Evolutionary conservation across 2,329 filamentous ascomycete species (phyloP).

Genomic region (Talaromyces funiculosus): DNA sequence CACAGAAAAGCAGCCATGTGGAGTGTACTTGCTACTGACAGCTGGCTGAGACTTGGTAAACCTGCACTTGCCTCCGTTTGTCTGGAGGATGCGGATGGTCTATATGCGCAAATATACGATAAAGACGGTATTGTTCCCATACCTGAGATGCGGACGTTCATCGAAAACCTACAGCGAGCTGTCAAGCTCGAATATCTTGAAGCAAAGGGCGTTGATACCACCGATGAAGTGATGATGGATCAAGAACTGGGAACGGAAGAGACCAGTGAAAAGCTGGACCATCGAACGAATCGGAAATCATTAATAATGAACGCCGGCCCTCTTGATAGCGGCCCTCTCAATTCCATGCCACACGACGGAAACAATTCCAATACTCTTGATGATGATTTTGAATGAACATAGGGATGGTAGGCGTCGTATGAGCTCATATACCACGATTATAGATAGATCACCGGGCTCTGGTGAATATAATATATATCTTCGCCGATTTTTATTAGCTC

Average conservation of each 20-base stretch:
- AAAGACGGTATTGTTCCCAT: slow-evolving; percentile 42
- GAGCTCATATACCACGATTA: slow-evolving; percentile 10
- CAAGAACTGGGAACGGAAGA: slow-evolving; percentile 32
- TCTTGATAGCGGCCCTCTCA: slow-evolving; percentile 51
- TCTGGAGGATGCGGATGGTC: slow-evolving; percentile 60
- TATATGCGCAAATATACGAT: slow-evolving; percentile 46
- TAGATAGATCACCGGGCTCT: slow-evolving; percentile 12
- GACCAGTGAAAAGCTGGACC: slow-evolving; percentile 52
- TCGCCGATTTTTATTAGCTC: background rate
- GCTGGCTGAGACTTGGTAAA: slow-evolving; percentile 74
- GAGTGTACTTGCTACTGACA: slow-evolving; percentile 75
- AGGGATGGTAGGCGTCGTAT: background rate
- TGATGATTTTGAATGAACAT: slow-evolving; percentile 45
- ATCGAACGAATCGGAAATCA: slow-evolving; percentile 52
- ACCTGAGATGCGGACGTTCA: slow-evolving; percentile 47
- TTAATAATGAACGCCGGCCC: slow-evolving; percentile 45
- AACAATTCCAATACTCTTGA: slow-evolving; percentile 32
- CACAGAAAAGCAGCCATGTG: slow-evolving; percentile 83
- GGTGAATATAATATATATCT: background rate
- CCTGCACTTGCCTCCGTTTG: slow-evolving; percentile 72
- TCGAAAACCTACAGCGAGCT: slow-evolving; percentile 39
- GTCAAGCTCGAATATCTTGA: slow-evolving; percentile 42
- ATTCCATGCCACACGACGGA: slow-evolving; percentile 26
- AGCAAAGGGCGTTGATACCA: slow-evolving; percentile 33
- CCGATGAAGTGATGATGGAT: slow-evolving; percentile 25